phyloP scores from a whole-genome alignment of 2,329 filamentous ascomycete species.

The Pseudogymnoascus sp. region DNA sequence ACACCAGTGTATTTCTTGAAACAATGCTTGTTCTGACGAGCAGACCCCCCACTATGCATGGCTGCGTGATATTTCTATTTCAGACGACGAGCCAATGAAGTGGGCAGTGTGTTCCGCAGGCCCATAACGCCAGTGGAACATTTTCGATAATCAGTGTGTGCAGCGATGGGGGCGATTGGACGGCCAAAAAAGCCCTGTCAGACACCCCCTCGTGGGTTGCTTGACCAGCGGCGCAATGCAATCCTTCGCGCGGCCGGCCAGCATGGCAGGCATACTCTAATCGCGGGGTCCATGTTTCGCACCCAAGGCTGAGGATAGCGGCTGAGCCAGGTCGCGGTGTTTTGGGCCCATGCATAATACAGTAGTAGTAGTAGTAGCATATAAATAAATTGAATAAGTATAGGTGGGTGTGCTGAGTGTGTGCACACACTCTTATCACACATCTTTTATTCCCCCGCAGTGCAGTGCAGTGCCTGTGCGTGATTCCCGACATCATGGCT shows the following conservation, averaged over 20 bases:
- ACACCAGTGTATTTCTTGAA: neutral
- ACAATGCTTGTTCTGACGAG: neutral
- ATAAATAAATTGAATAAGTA: constrained; percentile 7
- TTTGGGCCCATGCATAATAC: neutral
- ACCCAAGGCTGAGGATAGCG: neutral
- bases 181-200: neutral
- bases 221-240: neutral
- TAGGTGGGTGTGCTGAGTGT: neutral
- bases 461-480: neutral
- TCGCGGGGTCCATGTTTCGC: constrained; percentile 4
- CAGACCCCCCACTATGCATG: neutral
- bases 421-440: neutral
- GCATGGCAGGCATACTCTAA: neutral
- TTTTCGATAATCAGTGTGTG: neutral
- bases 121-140: constrained; percentile 1
- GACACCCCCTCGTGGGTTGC: neutral
- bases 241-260: neutral
- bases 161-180: neutral
- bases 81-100: neutral
- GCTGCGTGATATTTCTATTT: neutral
- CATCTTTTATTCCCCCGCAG: neutral
- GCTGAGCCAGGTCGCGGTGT: neutral
- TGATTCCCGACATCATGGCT: neutral
- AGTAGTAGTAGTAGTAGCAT: neutral
- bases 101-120: neutral